Conservation (phyloP, 129 eudicot species). For the Lactuca sativa region DNA sequence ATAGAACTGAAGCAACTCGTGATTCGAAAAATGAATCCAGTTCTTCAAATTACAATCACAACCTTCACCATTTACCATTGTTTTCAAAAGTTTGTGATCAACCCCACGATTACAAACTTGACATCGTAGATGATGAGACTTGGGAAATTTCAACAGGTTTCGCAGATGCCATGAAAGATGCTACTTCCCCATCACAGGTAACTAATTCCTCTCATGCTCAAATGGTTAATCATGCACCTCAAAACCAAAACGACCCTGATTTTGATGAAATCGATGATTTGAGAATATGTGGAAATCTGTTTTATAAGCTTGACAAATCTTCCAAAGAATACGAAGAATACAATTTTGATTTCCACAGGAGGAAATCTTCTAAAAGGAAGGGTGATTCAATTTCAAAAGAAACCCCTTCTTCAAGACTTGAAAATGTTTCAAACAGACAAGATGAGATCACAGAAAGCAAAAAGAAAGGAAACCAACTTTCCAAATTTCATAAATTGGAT, state of each 20-base stretch:
- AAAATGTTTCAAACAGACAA: slow-evolving; percentile 26
- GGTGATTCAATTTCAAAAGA: slow-evolving; percentile 15
- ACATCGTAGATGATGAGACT: slow-evolving; percentile 63
- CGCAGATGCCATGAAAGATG: slow-evolving; percentile 48
- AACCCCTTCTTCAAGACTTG: slow-evolving; percentile 2
- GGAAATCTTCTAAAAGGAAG: slow-evolving; percentile 44
- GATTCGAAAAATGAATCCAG: background rate
- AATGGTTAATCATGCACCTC: slow-evolving; percentile 11
- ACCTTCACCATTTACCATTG: slow-evolving; percentile 39
- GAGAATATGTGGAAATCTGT: slow-evolving; percentile 74
- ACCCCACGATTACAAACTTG: slow-evolving; percentile 48
- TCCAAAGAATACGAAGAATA: slow-evolving; percentile 87
- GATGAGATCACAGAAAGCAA: slow-evolving; percentile 31
- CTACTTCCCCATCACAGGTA: background rate
- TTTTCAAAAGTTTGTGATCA: slow-evolving; percentile 28
- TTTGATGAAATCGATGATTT: slow-evolving; percentile 77
- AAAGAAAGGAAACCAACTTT: slow-evolving; percentile 21
- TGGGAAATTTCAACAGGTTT: slow-evolving; percentile 75
- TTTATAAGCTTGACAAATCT: slow-evolving; percentile 71
- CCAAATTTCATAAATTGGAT: background rate
- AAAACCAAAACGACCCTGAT: slow-evolving; percentile 36
- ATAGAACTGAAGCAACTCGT: slow-evolving; percentile 21
- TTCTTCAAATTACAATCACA: slow-evolving; percentile 17
- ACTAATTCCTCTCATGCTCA: slow-evolving; percentile 18
- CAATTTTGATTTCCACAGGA: slow-evolving; percentile 60